phyloP scores from a whole-genome alignment of 768 basidiomycete genomes.

The Mycena vulgaris region DNA sequence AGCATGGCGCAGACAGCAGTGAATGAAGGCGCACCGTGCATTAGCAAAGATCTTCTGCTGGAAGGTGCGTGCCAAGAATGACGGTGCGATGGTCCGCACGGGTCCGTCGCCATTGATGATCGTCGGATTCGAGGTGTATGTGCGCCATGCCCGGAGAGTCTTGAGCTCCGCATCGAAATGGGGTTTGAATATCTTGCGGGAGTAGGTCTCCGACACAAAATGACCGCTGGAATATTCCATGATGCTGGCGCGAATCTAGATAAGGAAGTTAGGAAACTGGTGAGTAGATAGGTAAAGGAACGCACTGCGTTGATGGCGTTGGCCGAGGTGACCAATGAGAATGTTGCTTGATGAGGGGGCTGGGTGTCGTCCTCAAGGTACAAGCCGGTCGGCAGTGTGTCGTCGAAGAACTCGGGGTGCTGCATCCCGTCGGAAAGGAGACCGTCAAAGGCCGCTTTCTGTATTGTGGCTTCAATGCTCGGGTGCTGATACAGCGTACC shows the following conservation, averaged over 20 bases:
- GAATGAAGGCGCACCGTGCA: too few species aligned
- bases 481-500: neutral
- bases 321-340: neutral
- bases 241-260: constrained; percentile 10
- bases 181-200: constrained; percentile 4
- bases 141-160: constrained; percentile 13
- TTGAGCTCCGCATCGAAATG: constrained; percentile 20
- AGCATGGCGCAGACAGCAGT: too few species aligned
- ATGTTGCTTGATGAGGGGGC: constrained; percentile 1
- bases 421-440: constrained; percentile 16
- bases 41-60: neutral
- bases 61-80: constrained; percentile 7
- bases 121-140: constrained; percentile 12
- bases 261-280: neutral
- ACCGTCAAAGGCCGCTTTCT: neutral
- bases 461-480: neutral
- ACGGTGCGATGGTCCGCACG: neutral
- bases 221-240: constrained; percentile 24
- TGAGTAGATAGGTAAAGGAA: neutral
- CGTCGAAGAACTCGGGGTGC: constrained; percentile 18
- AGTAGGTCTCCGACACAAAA: neutral
- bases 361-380: neutral
- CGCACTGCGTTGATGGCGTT: neutral
- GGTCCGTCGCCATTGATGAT: neutral
- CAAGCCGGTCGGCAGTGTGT: neutral